Evolutionary conservation across 2,329 filamentous ascomycete genomes (phyloP), one percentile per base, ranked within the genome.

Genomic region (Aspergillus sp.): DNA sequence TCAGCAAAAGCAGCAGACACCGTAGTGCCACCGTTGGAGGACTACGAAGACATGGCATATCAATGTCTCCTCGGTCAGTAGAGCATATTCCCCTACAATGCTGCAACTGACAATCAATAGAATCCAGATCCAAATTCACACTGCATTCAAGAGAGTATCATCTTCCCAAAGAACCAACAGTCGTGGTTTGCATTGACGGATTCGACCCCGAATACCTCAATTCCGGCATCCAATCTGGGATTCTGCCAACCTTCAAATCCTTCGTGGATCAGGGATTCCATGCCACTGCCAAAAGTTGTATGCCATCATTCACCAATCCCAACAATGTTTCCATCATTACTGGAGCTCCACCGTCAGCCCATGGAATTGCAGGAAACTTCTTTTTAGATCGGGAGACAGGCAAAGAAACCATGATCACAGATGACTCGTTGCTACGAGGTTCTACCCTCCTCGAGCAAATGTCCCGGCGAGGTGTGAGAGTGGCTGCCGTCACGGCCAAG

Each of bases 301-400:
- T 73, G 68, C 70, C 70, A 0, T 68, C 70, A 1, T 66, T 72
- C 44, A 72, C 70, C 8, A 72, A 72, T 43, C 66, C 70, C 4
- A 72, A 72, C 56, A 72, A 72, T 42, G 59, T 70, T 4, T 70
- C 66, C 40, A 72, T 72, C 43, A 70, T 73, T 51, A 72, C 69
- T 1, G 69, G 70, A 5, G 59, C 56, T 7, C 67, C 69, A 2
- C 60, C 69, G 1, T 46, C 59, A 4, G 54, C 64, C 7, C 70
- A 73, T 39, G 70, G 70, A 26, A 69, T 72, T 37, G 57, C 67
- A 2, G 69, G 69, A 0, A 73, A 73, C 47, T 73, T 65, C 53
- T 73, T 65, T 46, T 59, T 73, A 5, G 70, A 73, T 50, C 53
- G 52, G 8, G 48, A 55, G 12, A 70, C 67, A 2, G 62, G 64